These are phyloP conservation scores for Saksenaea oblongispora DNA, from an alignment of 371 early-diverging fungal species.

Conservation along the genomic window DNA sequence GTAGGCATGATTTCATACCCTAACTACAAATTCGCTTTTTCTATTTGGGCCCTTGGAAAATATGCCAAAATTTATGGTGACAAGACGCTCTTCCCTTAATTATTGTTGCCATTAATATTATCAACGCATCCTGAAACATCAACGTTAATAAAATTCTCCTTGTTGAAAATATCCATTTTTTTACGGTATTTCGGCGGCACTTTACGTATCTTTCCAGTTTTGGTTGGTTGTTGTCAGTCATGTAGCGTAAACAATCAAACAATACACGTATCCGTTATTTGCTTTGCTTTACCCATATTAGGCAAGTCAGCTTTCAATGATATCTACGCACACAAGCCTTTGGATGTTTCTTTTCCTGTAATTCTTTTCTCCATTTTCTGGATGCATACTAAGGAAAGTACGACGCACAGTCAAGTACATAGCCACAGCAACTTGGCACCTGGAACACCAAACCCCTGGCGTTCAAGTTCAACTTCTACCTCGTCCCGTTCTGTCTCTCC, in stretches of 20 bases:
- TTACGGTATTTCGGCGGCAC: not conserved
- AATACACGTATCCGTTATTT: not conserved
- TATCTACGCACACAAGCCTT: not conserved
- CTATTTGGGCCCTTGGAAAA: slow-evolving; percentile 94
- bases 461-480: not conserved
- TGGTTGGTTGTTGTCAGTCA: slow-evolving; percentile 3
- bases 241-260: slow-evolving; percentile 1
- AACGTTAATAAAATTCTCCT: no score
- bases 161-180: no score
- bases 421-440: not conserved
- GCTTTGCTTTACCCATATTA: not conserved
- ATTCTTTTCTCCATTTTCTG: not conserved
- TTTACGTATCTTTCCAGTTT: not conserved
- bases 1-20: slow-evolving; percentile 88
- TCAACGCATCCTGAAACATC: not conserved
- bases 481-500: not conserved
- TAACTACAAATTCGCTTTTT: slow-evolving; percentile 93
- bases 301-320: not conserved
- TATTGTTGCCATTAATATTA: not conserved
- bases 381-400: not conserved
- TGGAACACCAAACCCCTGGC: not conserved
- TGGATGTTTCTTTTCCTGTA: not conserved
- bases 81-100: slow-evolving; percentile 17
- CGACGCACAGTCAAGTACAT: not conserved
- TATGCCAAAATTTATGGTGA: slow-evolving; percentile 77